Evolutionary conservation across 305 asterid species (phyloP).

Genomic region (Euphrasia arctica): DNA sequence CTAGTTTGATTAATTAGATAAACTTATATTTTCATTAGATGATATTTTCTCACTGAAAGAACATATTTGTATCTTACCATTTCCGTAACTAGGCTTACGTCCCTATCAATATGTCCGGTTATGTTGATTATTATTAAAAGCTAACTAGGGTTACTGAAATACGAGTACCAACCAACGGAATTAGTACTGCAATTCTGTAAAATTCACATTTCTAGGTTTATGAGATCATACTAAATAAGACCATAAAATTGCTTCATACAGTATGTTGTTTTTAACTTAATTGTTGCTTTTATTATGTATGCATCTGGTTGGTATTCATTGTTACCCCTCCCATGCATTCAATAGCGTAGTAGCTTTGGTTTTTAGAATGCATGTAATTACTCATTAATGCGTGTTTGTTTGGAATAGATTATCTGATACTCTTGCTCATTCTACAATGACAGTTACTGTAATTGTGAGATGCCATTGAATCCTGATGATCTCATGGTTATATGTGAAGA

Average conservation of each 20-base stretch:
- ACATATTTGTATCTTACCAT: background rate
- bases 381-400: slow-evolving; percentile 19
- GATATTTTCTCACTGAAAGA: background rate
- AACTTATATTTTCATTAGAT: background rate
- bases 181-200: background rate
- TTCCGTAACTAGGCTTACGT: background rate
- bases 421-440: slow-evolving; percentile 28
- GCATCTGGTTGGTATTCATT: background rate
- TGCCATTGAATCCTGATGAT: slow-evolving; percentile 92
- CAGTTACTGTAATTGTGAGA: slow-evolving; percentile 92
- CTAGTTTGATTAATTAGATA: slow-evolving; percentile 1
- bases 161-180: slow-evolving; percentile 5
- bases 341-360: slow-evolving; percentile 9
- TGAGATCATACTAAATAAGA: background rate
- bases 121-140: background rate
- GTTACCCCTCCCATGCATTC: background rate
- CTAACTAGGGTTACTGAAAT: slow-evolving; percentile 3
- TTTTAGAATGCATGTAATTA: background rate
- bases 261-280: background rate
- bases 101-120: background rate
- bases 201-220: background rate
- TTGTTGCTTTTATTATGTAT: background rate
- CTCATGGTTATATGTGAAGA: slow-evolving; percentile 89
- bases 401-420: slow-evolving; percentile 11
- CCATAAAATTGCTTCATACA: slow-evolving; percentile 1